A percentile compares a stretch with the other conserved stretches of the same genome.
These are phyloP conservation scores for Haberlea rhodopensis DNA, from an alignment of 257 asterid species.

Conservation along the genomic window DNA sequence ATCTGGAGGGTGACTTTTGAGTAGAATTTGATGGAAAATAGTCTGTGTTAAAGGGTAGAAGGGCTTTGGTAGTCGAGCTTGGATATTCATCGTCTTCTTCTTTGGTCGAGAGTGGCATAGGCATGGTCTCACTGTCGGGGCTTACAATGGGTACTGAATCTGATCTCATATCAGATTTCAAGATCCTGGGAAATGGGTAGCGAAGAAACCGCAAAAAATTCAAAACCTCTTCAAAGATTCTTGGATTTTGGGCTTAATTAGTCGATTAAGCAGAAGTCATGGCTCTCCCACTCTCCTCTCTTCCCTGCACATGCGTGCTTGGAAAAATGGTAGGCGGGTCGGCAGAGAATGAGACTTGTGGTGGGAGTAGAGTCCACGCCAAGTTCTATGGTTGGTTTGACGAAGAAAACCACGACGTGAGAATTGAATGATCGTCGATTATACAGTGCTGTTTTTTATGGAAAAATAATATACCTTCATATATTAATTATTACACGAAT, in stretches of 20 bases:
- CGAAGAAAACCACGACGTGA: too few relatives aligned
- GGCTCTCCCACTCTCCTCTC: not conserved
- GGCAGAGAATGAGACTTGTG: too few relatives aligned
- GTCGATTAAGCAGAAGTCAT: not conserved
- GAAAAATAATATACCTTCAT: too few relatives aligned
- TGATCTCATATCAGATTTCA: not conserved
- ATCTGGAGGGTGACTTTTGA: not conserved
- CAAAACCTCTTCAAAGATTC: not conserved
- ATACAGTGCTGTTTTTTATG: too few relatives aligned
- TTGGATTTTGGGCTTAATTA: not conserved
- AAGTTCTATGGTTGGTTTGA: too few relatives aligned
- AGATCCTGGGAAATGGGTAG: not conserved
- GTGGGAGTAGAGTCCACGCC: too few relatives aligned
- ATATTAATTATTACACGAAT: too few relatives aligned
- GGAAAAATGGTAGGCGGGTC: too few relatives aligned
- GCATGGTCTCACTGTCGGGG: not conserved
- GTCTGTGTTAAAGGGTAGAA: slow-evolving; percentile 36
- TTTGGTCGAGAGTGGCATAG: slow-evolving; percentile 10
- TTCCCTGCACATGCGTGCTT: too few relatives aligned
- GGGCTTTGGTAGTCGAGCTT: slow-evolving; percentile 26
- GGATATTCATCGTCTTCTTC: slow-evolving; percentile 26
- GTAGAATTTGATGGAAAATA: slow-evolving; percentile 13
- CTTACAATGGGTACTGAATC: not conserved
- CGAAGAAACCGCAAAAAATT: not conserved
- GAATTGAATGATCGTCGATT: too few relatives aligned